phyloP scores from a whole-genome alignment of 306 rosid species.

The Canavalia gladiata region DNA sequence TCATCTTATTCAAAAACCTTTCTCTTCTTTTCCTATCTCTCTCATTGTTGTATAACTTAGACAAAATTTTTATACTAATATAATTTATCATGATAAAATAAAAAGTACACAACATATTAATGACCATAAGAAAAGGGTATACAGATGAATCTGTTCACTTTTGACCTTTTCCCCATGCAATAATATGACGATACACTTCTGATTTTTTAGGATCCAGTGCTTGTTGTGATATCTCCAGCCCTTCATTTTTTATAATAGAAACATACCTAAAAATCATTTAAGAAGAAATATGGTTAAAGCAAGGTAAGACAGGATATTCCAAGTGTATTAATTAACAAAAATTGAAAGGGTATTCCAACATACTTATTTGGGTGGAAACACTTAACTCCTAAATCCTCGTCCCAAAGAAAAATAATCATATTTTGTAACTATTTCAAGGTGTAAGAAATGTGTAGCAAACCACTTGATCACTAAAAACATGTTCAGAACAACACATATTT shows the following conservation, averaged over 20 bases:
- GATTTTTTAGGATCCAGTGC: conserved; percentile 79
- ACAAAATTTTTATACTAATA: too few relatives aligned
- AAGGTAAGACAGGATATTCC: background rate
- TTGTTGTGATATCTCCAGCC: conserved; percentile 92
- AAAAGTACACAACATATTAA: background rate
- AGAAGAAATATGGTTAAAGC: background rate
- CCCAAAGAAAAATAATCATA: conserved; percentile 49
- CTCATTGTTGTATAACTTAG: too few relatives aligned
- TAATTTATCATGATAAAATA: too few relatives aligned
- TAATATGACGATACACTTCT: conserved; percentile 90
- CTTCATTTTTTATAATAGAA: conserved; percentile 74
- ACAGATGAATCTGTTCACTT: conserved; percentile 73
- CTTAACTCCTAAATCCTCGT: conserved; percentile 92
- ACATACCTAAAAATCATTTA: conserved; percentile 60
- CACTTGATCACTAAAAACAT: conserved; percentile 69
- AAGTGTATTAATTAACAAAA: background rate
- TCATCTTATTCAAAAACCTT: too few relatives aligned
- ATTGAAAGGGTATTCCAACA: conserved; percentile 28
- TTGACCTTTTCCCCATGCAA: conserved; percentile 75
- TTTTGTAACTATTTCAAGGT: conserved; percentile 89
- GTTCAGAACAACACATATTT: too few relatives aligned
- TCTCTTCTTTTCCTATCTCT: too few relatives aligned
- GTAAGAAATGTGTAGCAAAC: conserved; percentile 97
- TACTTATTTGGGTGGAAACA: conserved; percentile 77
- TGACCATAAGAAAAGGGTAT: conserved; percentile 9